These are phyloP conservation scores for Wickerhamiella parazyma DNA, from an alignment of 805 yeast genomes.

Conservation along the genomic window DNA sequence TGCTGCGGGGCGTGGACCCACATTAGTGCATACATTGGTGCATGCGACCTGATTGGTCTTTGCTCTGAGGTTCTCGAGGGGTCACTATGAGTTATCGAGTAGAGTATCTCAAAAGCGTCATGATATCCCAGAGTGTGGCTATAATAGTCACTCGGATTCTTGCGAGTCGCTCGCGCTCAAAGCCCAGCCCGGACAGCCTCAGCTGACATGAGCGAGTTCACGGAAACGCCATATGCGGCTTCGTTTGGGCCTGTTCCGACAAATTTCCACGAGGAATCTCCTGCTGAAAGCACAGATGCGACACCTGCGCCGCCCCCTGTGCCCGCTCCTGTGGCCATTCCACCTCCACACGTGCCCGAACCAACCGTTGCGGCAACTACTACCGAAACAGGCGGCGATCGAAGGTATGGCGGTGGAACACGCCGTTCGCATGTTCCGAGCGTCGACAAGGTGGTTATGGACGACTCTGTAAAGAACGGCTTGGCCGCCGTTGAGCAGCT, in stretches of 20 bases:
- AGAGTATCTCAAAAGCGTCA: no score
- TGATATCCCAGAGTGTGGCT: no score
- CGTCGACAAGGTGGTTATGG: constrained; percentile 7
- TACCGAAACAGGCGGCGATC: not conserved
- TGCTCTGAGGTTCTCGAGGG: no score
- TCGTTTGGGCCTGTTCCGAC: constrained; percentile 11
- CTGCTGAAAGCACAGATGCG: not conserved
- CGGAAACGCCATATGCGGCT: constrained; percentile 10
- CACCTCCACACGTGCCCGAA: not conserved
- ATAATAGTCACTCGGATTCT: no score
- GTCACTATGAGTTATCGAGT: no score
- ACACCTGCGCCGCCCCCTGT: not conserved
- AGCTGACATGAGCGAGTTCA: constrained; percentile 10
- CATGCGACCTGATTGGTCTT: not conserved
- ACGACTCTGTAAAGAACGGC: constrained; percentile 2
- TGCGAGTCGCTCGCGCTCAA: not conserved
- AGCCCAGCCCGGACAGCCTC: not conserved
- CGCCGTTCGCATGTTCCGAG: not conserved
- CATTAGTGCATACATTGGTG: no score
- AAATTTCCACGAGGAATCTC: not conserved
- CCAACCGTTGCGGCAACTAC: not conserved
- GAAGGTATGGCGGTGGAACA: not conserved
- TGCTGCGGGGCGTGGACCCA: no score
- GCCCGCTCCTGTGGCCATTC: not conserved
- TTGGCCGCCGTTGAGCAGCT: constrained; percentile 8